Evolutionary conservation across 106 monocot species (phyloP), one percentile per base, ranked within the genome.

Genomic region (Apostasia ramifera): DNA sequence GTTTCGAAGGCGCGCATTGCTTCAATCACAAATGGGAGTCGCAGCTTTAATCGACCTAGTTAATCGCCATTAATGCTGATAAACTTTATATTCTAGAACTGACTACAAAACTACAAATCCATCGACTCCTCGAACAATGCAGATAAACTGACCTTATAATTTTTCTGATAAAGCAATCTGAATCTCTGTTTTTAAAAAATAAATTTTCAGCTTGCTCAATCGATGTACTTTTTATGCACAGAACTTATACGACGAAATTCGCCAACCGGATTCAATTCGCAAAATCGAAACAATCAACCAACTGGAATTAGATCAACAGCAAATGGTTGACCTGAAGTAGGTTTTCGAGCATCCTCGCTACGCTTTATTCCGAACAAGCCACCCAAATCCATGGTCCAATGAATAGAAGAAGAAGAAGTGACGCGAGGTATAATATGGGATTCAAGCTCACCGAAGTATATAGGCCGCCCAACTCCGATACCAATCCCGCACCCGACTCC

Each of bases 401-500:
- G 47, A 4, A 70, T n/a, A 65, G 37, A 65, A 49, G 13, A 44
- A 48, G 8, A 65, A 0, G 6, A 15, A 13, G 26, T 26, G 26
- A 26, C 42, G 1, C 52, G 12, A 1, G 9, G 47, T 49, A 66
- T 2, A 11, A 3, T 52, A 42, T 9, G 39, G 54, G 43, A 4
- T 40, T 47, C 3, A 26, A 49, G 44, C 65, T 37, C 77, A 84
- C 95, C 95, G 37, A 86, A 66, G 66, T 91, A 80, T 44, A 95
- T 82, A 59, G 95, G 95, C 1, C 73, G 76, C 0, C 95, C 95
- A 49, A 89, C 74, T 62, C 95, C 95, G 68, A 95, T 77, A 43
- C 95, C 95, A 64, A 95, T 69, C 59, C 95, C 95, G 52, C 95
- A 95, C 47, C 91, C 91, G 61, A 95, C 78, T 63, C 88, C 93